Base-by-base conservation (phyloP, 192 early-diverging fungal species). In the Coemansia sp. region DNA sequence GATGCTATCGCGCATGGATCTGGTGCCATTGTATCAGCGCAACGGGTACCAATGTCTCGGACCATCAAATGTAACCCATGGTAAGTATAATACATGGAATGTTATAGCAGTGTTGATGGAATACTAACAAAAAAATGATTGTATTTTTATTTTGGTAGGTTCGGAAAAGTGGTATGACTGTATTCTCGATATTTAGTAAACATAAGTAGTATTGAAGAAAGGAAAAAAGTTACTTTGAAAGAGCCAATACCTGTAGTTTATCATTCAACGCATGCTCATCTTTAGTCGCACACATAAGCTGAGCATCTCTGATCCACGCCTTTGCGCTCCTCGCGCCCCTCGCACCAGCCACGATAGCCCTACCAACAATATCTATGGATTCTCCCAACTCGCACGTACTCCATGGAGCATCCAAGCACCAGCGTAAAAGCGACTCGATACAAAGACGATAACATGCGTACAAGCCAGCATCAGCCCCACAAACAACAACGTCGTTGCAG, bases 21-120 rank as follows among this genome's bases (percentile, higher is more conserved):
- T 90, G 11, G 74, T 90, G 13, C 67, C 73, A 0, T 69, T 93
- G 28, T 93, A 93, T 75, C 69, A 79, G 64, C 84, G 80, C 28
- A 87, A 78, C 17, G 91, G 90, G 2, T 93, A 89, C 63, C 71
- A 60, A 19, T 68, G 68, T 3, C 68, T 87, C 0, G 90, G 91
- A 17, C 67, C 65, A 44, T 90, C 88, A n/a, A 43, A 42, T 11
- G 87, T 93, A 7, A 78, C 82, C 4, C 89, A 91, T 70, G 91
- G 89, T 62, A 62, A 53, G 64, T 43, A 42, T 3, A 30, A 49
- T 6, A 64, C 21, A 16, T 30, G 39, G 19, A 17, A 33, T 23
- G 26, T 30, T 21, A 4, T 42, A 8, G 6, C 13, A 38, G 3
- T 38, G n/a, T 39, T 1, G 46, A 9, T 39, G 0, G 2, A 26